Percentiles rank a stretch among this genome's conserved stretches.
These are phyloP conservation scores for Haplographium delicatum DNA, from an alignment of 495 filamentous ascomycete species.

Conservation along the genomic window DNA sequence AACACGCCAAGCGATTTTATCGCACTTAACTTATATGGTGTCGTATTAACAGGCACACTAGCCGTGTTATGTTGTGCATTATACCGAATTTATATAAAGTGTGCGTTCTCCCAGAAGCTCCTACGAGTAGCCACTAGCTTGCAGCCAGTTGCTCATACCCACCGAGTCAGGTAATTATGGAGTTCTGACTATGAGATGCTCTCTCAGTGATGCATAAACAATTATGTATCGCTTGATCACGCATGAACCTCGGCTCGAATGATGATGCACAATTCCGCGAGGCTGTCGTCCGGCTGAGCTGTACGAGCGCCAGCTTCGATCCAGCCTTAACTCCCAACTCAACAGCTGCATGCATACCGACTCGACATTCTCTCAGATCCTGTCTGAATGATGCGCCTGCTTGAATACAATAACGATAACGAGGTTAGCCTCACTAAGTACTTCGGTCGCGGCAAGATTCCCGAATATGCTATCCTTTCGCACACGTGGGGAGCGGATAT, in stretches of 20 bases:
- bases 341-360: background rate
- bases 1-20: background rate
- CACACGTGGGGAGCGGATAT: conserved; percentile 20
- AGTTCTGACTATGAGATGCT: background rate
- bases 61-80: background rate
- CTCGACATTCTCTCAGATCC: background rate
- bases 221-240: background rate
- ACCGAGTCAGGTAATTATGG: background rate
- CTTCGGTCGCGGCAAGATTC: conserved; percentile 10
- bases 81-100: conserved; percentile 1
- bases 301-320: no score
- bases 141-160: background rate
- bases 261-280: background rate
- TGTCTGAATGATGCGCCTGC: background rate
- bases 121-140: background rate
- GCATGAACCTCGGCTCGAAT: background rate
- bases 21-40: background rate
- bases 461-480: conserved; percentile 23
- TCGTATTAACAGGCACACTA: conserved; percentile 1
- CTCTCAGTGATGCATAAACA: background rate
- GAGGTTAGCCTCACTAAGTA: conserved; percentile 3
- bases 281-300: background rate
- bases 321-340: background rate
- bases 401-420: background rate
- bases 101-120: background rate